Evolutionary conservation across 1,284 basidiomycete species (phyloP).

Genomic region (Chalciporus sp.): DNA sequence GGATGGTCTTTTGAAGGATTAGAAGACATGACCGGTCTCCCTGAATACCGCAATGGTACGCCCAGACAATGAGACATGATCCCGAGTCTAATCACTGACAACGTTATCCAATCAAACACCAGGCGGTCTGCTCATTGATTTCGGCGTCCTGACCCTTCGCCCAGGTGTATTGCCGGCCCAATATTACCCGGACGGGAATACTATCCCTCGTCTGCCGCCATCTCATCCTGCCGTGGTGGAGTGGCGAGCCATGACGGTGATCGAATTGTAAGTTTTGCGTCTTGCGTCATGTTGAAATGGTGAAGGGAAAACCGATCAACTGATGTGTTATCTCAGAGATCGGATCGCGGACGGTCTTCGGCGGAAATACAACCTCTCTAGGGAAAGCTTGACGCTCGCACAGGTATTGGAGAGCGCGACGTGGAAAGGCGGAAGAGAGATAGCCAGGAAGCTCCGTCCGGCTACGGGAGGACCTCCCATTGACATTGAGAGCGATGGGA

Average conservation of each 20-base stretch:
- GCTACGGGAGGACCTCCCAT: slow-evolving; percentile 84
- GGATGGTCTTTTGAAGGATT: slow-evolving; percentile 77
- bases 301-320: slow-evolving; percentile 2
- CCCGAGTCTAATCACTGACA: background rate
- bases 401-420: slow-evolving; percentile 94
- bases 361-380: slow-evolving; percentile 50
- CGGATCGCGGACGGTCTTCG: slow-evolving; percentile 77
- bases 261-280: slow-evolving; percentile 69
- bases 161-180: slow-evolving; percentile 44
- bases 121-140: slow-evolving; percentile 89
- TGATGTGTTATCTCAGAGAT: slow-evolving; percentile 54
- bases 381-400: slow-evolving; percentile 64
- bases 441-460: slow-evolving; percentile 79
- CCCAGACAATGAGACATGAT: background rate
- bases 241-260: slow-evolving; percentile 94
- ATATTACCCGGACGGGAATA: slow-evolving; percentile 47
- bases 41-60: slow-evolving; percentile 88
- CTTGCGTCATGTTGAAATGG: slow-evolving; percentile 1
- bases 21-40: slow-evolving; percentile 82
- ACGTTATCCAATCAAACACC: background rate
- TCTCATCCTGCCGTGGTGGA: slow-evolving; percentile 92
- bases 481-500: slow-evolving; percentile 84
- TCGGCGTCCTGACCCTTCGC: slow-evolving; percentile 70
- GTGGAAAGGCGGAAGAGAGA: slow-evolving; percentile 94
- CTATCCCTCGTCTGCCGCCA: slow-evolving; percentile 64